Evolutionary conservation across 352 stramenopile species (phyloP).

Genomic region (Phytophthora nicotianae): DNA sequence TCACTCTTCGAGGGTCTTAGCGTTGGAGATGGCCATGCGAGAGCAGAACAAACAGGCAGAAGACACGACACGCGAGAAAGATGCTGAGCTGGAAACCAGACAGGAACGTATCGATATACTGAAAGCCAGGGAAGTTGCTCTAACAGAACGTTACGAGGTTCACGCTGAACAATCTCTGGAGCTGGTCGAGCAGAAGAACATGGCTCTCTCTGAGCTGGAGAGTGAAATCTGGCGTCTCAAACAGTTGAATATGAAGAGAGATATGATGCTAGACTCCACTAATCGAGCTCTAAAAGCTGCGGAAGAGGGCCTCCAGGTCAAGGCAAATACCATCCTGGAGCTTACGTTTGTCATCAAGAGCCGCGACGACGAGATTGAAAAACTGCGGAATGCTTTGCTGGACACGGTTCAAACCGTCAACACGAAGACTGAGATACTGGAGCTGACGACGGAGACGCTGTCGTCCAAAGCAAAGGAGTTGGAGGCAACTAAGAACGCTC

Average conservation of each 20-base stretch:
- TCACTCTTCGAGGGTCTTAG: conserved; percentile 44
- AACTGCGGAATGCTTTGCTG: conserved; percentile 51
- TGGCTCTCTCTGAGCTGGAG: conserved; percentile 45
- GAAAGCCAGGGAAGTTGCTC: conserved; percentile 24
- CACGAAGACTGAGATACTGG: conserved; percentile 69
- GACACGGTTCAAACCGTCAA: conserved; percentile 62
- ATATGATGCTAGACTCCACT: conserved; percentile 29
- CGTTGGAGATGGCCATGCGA: conserved; percentile 50
- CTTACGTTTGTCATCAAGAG: conserved; percentile 82
- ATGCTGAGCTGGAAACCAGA: conserved; percentile 27
- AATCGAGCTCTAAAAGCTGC: conserved; percentile 36
- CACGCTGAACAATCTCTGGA: conserved; percentile 30
- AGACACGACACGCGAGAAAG: conserved; percentile 29
- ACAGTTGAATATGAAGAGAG: conserved; percentile 23
- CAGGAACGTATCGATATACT: conserved; percentile 30
- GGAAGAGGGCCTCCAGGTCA: conserved; percentile 51
- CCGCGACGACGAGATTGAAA: conserved; percentile 72
- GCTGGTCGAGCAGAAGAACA: conserved; percentile 42
- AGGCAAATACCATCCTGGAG: conserved; percentile 68
- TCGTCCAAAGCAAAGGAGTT: conserved; percentile 68
- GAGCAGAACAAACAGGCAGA: conserved; percentile 43
- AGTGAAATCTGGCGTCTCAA: conserved; percentile 32
- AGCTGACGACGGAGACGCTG: conserved; percentile 63
- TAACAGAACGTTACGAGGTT: conserved; percentile 16
- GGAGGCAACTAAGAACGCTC: conserved; percentile 53